These are phyloP conservation scores for Sporothrix euskadiensis DNA, from an alignment of 2,329 filamentous ascomycete genomes.

Conservation along the genomic window DNA sequence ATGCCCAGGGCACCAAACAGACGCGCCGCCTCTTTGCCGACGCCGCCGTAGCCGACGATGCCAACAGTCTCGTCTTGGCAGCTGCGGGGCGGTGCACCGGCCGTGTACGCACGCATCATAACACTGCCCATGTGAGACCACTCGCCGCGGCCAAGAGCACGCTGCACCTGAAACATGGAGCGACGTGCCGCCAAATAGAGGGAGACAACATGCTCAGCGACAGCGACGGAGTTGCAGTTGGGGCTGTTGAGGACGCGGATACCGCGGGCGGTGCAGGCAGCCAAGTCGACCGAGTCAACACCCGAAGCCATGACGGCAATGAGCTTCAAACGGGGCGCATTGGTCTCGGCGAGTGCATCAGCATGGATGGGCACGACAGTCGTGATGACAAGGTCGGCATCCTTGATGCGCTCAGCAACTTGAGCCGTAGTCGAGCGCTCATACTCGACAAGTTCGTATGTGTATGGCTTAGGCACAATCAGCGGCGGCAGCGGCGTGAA, in stretches of 20 bases:
- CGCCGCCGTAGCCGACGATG: slow-evolving; percentile 42
- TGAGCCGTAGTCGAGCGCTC: slow-evolving; percentile 35
- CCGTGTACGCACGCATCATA: slow-evolving; percentile 30
- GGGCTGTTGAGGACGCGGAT: slow-evolving; percentile 40
- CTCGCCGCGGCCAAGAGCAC: slow-evolving; percentile 34
- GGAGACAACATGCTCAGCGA: slow-evolving; percentile 37
- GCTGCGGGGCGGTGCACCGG: slow-evolving; percentile 31
- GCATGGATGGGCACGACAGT: slow-evolving; percentile 39
- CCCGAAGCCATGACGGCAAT: slow-evolving; percentile 38
- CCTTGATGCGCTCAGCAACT: slow-evolving; percentile 38
- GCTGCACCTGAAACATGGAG: slow-evolving; percentile 40
- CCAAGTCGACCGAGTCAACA: slow-evolving; percentile 37
- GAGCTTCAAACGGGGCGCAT: slow-evolving; percentile 38
- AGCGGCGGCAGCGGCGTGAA: slow-evolving; percentile 39
- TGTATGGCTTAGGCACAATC: slow-evolving; percentile 35
- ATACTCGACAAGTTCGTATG: slow-evolving; percentile 38
- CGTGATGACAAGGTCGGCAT: slow-evolving; percentile 43
- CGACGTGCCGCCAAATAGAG: slow-evolving; percentile 40
- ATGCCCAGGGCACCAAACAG: slow-evolving; percentile 38
- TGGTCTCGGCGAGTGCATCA: slow-evolving; percentile 31
- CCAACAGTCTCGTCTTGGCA: slow-evolving; percentile 35
- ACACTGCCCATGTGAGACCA: slow-evolving; percentile 34
- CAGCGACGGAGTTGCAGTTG: slow-evolving; percentile 37
- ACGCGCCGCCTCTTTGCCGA: slow-evolving; percentile 39
- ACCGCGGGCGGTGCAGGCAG: slow-evolving; percentile 33